These are phyloP conservation scores for Hypholoma sublateritium DNA, from an alignment of 768 basidiomycete genomes.

Conservation along the genomic window DNA sequence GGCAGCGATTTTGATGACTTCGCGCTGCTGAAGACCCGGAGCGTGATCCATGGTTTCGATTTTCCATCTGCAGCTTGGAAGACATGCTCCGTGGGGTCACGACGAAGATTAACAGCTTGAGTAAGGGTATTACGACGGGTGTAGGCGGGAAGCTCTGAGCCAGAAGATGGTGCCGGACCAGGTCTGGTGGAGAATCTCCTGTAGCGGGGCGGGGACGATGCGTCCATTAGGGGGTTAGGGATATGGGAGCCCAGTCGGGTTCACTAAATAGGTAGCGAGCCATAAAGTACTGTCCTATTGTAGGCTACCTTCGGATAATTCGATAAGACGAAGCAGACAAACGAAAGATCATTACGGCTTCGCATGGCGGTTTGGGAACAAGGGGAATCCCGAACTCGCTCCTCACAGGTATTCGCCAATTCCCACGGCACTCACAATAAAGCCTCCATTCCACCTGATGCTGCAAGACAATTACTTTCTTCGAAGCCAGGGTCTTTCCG, in stretches of 20 bases:
- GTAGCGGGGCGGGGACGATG: conserved; percentile 48
- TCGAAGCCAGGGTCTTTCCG: neutral
- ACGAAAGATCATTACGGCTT: neutral
- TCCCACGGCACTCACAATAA: conserved; percentile 3
- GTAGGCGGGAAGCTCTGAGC: conserved; percentile 46
- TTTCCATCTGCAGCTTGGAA: conserved; percentile 42
- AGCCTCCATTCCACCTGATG: neutral
- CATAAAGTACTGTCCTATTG: conserved; percentile 33
- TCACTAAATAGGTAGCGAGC: conserved; percentile 10
- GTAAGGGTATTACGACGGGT: conserved; percentile 45
- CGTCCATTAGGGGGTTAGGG: conserved; percentile 38
- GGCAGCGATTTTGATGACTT: conserved; percentile 51
- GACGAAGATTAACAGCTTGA: conserved; percentile 34
- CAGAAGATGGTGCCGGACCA: conserved; percentile 50
- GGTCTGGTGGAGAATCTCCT: conserved; percentile 48
- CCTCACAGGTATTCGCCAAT: neutral
- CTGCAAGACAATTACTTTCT: neutral
- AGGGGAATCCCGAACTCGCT: conserved; percentile 3
- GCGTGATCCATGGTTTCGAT: conserved; percentile 42
- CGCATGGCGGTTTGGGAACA: conserved; percentile 12
- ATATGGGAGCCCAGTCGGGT: conserved; percentile 3
- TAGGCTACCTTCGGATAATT: conserved; percentile 10
- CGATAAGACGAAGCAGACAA: neutral
- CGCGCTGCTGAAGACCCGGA: conserved; percentile 50
- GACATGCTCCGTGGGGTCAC: conserved; percentile 49